Percentiles rank a stretch among this genome's conserved stretches.
Conservation (phyloP, 495 filamentous ascomycete species). For the Coniosporium apollinis region DNA sequence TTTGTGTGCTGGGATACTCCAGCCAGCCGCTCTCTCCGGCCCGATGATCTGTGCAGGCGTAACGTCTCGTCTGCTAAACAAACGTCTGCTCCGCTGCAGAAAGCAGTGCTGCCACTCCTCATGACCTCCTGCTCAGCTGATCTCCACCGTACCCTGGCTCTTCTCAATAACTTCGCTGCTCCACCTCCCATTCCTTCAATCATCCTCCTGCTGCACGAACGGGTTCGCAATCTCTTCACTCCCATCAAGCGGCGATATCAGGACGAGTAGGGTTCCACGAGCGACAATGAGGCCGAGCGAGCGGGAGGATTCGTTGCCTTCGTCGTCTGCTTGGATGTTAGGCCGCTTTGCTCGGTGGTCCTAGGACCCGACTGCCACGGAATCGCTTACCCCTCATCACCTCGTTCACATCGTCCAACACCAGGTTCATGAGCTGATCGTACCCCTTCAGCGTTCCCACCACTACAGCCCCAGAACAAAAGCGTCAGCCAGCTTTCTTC, state of each 20-base stretch:
- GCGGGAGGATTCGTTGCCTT: slow-evolving; percentile 71
- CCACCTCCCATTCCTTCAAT: no score
- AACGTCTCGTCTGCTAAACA: no score
- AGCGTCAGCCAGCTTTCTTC: slow-evolving; percentile 1
- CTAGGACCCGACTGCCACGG: no score
- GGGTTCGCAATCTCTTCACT: slow-evolving; percentile 93
- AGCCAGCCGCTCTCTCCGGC: no score
- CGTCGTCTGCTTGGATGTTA: slow-evolving; percentile 61
- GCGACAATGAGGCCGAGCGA: slow-evolving; percentile 82
- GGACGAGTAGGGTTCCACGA: slow-evolving; percentile 76
- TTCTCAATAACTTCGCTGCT: no score
- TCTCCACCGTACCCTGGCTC: no score
- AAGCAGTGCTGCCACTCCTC: no score
- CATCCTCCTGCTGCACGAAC: slow-evolving; percentile 55
- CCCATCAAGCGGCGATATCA: slow-evolving; percentile 84
- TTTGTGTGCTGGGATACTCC: no score
- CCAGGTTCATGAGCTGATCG: slow-evolving; percentile 94
- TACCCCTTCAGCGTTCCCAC: slow-evolving; percentile 82
- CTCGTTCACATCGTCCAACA: slow-evolving; percentile 88
- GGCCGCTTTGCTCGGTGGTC: no score
- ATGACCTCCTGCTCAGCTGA: no score
- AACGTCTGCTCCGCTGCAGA: no score
- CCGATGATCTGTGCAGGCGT: no score
- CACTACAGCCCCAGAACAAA: slow-evolving; percentile 33
- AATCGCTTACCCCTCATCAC: slow-evolving; percentile 67